A percentile compares a stretch with the other conserved stretches of the same genome.
These are phyloP conservation scores for Tanacetum coccineum DNA, from an alignment of 129 eudicot species.

Conservation along the genomic window DNA sequence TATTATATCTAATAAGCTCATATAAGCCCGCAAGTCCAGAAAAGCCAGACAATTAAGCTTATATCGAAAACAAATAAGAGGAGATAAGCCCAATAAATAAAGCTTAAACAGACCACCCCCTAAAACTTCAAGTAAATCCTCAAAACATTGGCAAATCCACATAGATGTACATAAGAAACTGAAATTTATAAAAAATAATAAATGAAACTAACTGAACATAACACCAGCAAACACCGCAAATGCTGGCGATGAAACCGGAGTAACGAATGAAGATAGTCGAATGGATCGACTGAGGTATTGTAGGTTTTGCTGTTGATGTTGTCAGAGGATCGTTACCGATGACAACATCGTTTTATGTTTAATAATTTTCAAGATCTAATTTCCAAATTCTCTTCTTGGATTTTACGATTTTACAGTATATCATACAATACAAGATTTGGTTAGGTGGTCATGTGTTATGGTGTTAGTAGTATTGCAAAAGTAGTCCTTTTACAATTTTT, in stretches of 20 bases:
- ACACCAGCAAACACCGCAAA: conserved; percentile 86
- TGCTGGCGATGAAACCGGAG: conserved; percentile 89
- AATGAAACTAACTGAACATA: conserved; percentile 46
- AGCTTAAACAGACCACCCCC: no score
- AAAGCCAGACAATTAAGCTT: no score
- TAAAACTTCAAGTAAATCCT: no score
- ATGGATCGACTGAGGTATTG: conserved; percentile 41
- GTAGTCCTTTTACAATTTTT: no score
- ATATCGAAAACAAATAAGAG: no score
- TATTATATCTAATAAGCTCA: no score
- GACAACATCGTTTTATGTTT: conserved; percentile 38
- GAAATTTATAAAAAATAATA: background rate
- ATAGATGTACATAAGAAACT: no score
- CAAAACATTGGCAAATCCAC: no score
- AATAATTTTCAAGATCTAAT: conserved; percentile 18
- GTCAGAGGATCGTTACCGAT: conserved; percentile 78
- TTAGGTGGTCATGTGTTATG: background rate
- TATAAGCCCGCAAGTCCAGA: no score
- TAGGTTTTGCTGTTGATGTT: conserved; percentile 80
- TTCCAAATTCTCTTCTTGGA: background rate
- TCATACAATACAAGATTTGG: no score
- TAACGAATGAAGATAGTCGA: conserved; percentile 77
- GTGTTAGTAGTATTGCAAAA: conserved; percentile 9
- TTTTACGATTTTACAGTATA: conserved; percentile 13
- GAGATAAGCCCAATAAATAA: no score